phyloP scores from a whole-genome alignment of 352 stramenopile species.

The Globisporangium cederbergense region DNA sequence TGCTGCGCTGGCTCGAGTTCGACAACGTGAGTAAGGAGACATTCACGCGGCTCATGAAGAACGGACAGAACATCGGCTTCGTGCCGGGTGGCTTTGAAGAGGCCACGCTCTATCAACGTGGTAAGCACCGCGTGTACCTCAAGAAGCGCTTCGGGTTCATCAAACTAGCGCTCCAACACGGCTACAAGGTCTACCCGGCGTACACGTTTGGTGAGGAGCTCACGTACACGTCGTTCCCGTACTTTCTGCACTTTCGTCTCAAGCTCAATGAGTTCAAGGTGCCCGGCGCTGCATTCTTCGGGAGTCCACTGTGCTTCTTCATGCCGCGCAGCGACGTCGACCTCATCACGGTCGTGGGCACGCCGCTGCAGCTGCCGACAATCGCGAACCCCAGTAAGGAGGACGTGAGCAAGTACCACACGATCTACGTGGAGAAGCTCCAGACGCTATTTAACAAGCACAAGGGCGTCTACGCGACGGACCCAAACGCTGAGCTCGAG shows the following conservation, averaged over 20 bases:
- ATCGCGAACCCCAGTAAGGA: conserved; percentile 82
- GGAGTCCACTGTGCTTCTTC: conserved; percentile 68
- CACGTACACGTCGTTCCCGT: conserved; percentile 85
- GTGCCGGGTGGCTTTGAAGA: conserved; percentile 94
- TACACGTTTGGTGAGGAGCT: conserved; percentile 93
- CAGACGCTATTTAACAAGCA: conserved; percentile 86
- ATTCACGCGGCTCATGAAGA: conserved; percentile 51
- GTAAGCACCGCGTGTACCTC: conserved; percentile 88
- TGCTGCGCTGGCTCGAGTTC: conserved; percentile 72
- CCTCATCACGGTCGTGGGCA: conserved; percentile 88
- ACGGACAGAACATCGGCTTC: conserved; percentile 67
- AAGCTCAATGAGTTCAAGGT: conserved; percentile 83
- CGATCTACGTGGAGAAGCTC: conserved; percentile 82
- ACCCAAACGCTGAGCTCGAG: conserved; percentile 53
- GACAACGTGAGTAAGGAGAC: conserved; percentile 41
- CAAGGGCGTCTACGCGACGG: conserved; percentile 72
- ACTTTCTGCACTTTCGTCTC: conserved; percentile 70
- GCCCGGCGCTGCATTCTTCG: conserved; percentile 78
- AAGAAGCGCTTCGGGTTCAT: conserved; percentile 92
- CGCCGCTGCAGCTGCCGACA: conserved; percentile 79
- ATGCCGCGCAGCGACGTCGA: conserved; percentile 75
- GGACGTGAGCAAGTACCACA: conserved; percentile 88
- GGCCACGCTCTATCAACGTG: conserved; percentile 81
- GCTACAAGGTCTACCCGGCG: conserved; percentile 84
- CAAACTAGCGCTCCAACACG: conserved; percentile 89